These are phyloP conservation scores for Sporisorium exsertum DNA, from an alignment of 1,284 basidiomycete genomes.

Conservation along the genomic window DNA sequence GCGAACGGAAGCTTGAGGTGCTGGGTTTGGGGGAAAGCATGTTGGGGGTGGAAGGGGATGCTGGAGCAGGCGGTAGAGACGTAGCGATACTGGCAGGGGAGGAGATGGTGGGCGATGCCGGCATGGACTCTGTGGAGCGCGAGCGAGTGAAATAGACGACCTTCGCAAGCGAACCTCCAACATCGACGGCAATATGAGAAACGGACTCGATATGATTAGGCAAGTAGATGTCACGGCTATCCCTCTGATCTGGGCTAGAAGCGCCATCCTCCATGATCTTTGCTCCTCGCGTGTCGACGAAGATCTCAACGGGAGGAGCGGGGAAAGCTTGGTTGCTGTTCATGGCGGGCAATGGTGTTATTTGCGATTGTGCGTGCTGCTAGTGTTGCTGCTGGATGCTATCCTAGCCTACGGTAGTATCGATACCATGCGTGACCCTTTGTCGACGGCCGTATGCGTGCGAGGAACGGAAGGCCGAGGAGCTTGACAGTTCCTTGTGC, in stretches of 20 bases:
- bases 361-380: slow-evolving; percentile 1
- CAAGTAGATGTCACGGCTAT: slow-evolving; percentile 67
- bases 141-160: slow-evolving; percentile 90
- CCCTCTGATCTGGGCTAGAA: slow-evolving; percentile 57
- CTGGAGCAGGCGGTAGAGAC: slow-evolving; percentile 11
- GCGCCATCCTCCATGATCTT: slow-evolving; percentile 63
- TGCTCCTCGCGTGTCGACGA: slow-evolving; percentile 59
- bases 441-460: neutral
- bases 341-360: slow-evolving; percentile 17
- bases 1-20: slow-evolving; percentile 41
- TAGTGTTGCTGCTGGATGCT: neutral
- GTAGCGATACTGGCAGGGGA: slow-evolving; percentile 14
- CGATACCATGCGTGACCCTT: neutral
- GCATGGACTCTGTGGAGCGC: slow-evolving; percentile 29
- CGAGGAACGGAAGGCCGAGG: neutral
- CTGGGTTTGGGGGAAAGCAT: slow-evolving; percentile 36
- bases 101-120: slow-evolving; percentile 18
- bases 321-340: slow-evolving; percentile 45
- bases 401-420: too few species aligned
- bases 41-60: slow-evolving; percentile 25
- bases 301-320: slow-evolving; percentile 57
- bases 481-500: neutral
- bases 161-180: slow-evolving; percentile 96
- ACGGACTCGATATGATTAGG: slow-evolving; percentile 67
- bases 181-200: slow-evolving; percentile 68